Base-by-base conservation (phyloP, 352 stramenopile genomes). In the Phytophthora colocasiae region DNA sequence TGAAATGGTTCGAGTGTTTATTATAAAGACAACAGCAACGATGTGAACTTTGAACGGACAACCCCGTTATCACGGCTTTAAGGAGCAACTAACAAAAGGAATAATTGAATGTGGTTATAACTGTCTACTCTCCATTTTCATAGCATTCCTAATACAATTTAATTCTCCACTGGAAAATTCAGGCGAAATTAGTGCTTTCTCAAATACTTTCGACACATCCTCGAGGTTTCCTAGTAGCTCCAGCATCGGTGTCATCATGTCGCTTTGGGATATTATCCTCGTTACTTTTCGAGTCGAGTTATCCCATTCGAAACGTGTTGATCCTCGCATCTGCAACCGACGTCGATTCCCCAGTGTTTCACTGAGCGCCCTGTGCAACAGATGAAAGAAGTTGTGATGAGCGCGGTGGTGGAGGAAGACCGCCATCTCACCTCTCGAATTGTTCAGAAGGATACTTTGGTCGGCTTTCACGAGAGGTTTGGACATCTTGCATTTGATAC, bases 1-100 rank as follows among this genome's bases (percentile, higher is more conserved):
- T 69, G 12, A 78, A 78, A 31, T 81, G 73, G 73, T 78, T 81
- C 38, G 56, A 75, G 45, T 80, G 71, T 60, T 15, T 78, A 31
- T 60, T 83, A 10, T 81, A 71, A 44, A 31, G 7, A 50, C 5
- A 41, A 40, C 15, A n/a, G 29, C 29, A 34, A 34, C 6, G 4
- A 9, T 9, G n/a, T 19, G 24, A 45, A 31, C 22, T 11, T 48
- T 31, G 27, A 48, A 48, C 40, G 17, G 40, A 26, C 8, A 26
- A 46, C 3, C 40, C 40, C 40, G 40, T 46, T 46, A 46, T 46
- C 17, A 29, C 40, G 19, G 15, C 40, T 46, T 26, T 11, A 34
- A 34, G 6, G 29, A 34, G 29, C 31, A 36, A 36, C 31, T 8
- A 14, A 14, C 9, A 36, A 36, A 3, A 34, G 10, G 31, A 36